Conservation (phyloP, 441 rosid genomes). For the Manihot esculenta region DNA sequence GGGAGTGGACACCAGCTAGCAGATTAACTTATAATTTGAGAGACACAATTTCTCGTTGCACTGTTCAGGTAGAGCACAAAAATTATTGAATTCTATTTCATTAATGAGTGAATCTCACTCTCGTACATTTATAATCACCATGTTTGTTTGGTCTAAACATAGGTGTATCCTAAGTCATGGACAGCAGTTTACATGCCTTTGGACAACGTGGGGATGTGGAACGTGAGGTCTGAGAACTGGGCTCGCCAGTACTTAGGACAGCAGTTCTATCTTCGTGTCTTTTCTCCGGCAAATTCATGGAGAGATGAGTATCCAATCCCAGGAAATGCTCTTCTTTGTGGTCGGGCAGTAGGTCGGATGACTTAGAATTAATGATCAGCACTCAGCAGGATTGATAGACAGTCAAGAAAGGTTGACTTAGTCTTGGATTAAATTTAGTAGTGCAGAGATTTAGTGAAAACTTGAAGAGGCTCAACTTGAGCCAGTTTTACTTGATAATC, state of each 20-base stretch:
- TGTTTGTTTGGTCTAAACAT: slow-evolving; percentile 14
- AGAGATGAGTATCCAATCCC: slow-evolving; percentile 81
- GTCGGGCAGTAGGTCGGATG: slow-evolving; percentile 56
- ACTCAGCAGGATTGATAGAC: not conserved
- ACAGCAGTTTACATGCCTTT: slow-evolving; percentile 66
- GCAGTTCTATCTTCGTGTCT: slow-evolving; percentile 69
- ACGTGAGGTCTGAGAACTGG: slow-evolving; percentile 75
- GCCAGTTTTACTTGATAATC: not conserved
- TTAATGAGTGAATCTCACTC: not conserved
- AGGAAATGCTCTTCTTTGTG: slow-evolving; percentile 77
- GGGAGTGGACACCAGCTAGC: slow-evolving; percentile 64
- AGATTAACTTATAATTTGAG: slow-evolving; percentile 55
- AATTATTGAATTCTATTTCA: not conserved
- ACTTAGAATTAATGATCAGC: slow-evolving; percentile 17
- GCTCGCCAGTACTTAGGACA: slow-evolving; percentile 73
- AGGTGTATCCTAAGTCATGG: slow-evolving; percentile 95
- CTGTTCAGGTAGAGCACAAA: slow-evolving; percentile 57
- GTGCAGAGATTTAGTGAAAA: not conserved
- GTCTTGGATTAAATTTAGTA: not conserved
- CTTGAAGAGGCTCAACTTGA: slow-evolving; percentile 11
- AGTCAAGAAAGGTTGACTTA: slow-evolving; percentile 26
- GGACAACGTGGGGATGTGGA: slow-evolving; percentile 93
- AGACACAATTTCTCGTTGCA: slow-evolving; percentile 66
- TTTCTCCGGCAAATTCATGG: slow-evolving; percentile 54
- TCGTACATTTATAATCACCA: not conserved